Evolutionary conservation across 169 alveolate species (phyloP).

Genomic region (Plasmodium coatneyi): DNA sequence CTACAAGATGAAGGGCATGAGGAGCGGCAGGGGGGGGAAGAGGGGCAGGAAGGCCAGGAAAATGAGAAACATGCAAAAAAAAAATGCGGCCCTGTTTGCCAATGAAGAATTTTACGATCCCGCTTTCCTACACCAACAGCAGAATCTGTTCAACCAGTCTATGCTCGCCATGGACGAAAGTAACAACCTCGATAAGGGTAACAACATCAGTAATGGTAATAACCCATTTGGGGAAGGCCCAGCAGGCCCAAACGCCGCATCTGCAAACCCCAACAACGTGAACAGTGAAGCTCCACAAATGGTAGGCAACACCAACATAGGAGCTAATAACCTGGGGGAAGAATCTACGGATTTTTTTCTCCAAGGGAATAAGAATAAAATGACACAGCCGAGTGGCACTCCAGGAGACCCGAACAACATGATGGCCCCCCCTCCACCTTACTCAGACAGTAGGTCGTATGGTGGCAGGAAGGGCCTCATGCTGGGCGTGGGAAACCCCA

Average conservation of each 20-base stretch:
- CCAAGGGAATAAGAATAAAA: constrained; percentile 6
- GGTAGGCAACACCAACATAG: not conserved
- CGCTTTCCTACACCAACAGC: not conserved
- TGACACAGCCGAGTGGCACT: not conserved
- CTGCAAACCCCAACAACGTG: not conserved
- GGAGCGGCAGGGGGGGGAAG: not conserved
- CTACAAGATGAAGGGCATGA: constrained; percentile 23
- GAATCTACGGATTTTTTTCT: constrained; percentile 1
- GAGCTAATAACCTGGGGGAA: not conserved
- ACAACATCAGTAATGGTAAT: not conserved
- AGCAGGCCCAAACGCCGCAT: not conserved
- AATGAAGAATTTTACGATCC: not conserved
- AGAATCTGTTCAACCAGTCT: not conserved
- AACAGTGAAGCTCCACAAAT: not conserved
- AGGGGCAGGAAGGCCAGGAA: not conserved
- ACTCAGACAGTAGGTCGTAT: constrained; percentile 17
- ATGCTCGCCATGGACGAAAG: not conserved
- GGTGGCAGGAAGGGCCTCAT: constrained; percentile 1
- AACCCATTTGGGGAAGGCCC: not conserved
- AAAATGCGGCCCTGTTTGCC: not conserved
- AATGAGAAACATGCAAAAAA: not conserved
- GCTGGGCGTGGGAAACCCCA: not conserved
- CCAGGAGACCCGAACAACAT: constrained; percentile 4
- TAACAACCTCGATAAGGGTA: not conserved
- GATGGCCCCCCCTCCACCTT: constrained; percentile 62